Base-by-base conservation (phyloP, 768 basidiomycete species). In the Tephrocybe sp. region DNA sequence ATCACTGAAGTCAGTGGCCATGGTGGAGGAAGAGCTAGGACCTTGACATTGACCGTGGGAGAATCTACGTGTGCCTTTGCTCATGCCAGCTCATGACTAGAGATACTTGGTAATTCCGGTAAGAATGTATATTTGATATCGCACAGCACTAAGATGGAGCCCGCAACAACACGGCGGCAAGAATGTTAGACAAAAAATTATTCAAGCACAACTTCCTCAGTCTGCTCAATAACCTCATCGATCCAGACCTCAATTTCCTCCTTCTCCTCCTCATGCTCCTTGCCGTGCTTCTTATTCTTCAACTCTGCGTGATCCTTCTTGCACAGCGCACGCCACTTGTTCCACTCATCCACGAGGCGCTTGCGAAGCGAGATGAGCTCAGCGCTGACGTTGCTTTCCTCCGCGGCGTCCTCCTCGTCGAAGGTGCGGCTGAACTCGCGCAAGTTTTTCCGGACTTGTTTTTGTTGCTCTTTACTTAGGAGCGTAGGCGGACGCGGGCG, bases 281-380 rank as follows among this genome's bases (percentile, higher is more conserved):
- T 54, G 6, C 53, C 55, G 44, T 48, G 50, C 20, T 50, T 52
- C n/a, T 52, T 50, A 22, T 45, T 39, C 34, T 40, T 51, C 34
- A 47, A 49, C 12, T 60, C 60, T 14, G 40, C 40, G 23, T 48
- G 48, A 2, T 60, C 57, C 42, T 48, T 49, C 16, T 48, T 83
- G 58, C 86, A 84, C 56, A 82, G 78, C 19, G 74, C 61, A 45
- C 96, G 83, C 97, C 97, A 98, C 38, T 96, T 92, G 70, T 99
- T 97, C 97, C 97, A 99, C 72, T 99, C 97, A 63, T 97, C 92
- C 60, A 98, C 88, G 47, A 98, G 78, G 41, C 97, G 81, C 68
- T 91, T 90, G 53, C 97, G 81, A 56, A 85, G 84, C 14, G 92
- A 92, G 58, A 95, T 80, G 20, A 97, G 81, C 70, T 98, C 97